Percentiles rank a stretch among this genome's conserved stretches.
Evolutionary conservation across 2,329 filamentous ascomycete species (phyloP).

Genomic region (Diplodia scrobiculata): DNA sequence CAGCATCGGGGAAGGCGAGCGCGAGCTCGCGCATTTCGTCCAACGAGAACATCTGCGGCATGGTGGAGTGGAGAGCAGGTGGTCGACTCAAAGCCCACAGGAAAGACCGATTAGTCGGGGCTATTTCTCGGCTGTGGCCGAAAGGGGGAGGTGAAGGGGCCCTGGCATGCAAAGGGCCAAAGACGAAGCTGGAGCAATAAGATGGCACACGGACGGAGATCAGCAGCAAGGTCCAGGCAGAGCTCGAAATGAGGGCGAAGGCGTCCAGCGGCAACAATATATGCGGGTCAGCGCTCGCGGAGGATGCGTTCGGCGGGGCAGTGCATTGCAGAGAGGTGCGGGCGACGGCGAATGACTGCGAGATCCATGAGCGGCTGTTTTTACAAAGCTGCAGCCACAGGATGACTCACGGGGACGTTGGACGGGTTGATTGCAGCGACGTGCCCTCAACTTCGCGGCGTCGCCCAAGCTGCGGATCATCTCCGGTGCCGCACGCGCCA

Average conservation of each 20-base stretch:
- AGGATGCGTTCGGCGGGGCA: not conserved
- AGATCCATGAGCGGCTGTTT: not conserved
- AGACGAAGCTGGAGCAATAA: slow-evolving; percentile 3
- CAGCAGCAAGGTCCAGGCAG: not conserved
- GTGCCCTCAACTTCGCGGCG: not conserved
- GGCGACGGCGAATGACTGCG: not conserved
- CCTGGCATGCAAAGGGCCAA: not conserved
- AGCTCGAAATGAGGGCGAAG: not conserved
- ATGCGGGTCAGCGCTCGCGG: not conserved
- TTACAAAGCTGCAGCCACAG: not conserved
- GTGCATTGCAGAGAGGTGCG: not conserved
- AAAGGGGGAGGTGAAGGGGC: slow-evolving; percentile 12
- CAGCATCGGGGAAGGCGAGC: slow-evolving; percentile 34
- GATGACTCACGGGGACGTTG: slow-evolving; percentile 18
- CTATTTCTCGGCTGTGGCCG: slow-evolving; percentile 7
- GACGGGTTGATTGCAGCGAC: not conserved
- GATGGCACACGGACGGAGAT: not conserved
- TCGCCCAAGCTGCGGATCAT: slow-evolving; percentile 9
- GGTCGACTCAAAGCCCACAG: not conserved
- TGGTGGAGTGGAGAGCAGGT: not conserved
- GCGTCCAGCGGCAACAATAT: slow-evolving; percentile 10
- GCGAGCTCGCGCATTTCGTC: slow-evolving; percentile 40
- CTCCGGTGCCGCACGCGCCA: slow-evolving; percentile 6
- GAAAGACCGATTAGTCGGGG: not conserved
- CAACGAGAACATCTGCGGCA: slow-evolving; percentile 40